Conservation (phyloP, 108 stramenopile species). For the Schizochytrium sp. region DNA sequence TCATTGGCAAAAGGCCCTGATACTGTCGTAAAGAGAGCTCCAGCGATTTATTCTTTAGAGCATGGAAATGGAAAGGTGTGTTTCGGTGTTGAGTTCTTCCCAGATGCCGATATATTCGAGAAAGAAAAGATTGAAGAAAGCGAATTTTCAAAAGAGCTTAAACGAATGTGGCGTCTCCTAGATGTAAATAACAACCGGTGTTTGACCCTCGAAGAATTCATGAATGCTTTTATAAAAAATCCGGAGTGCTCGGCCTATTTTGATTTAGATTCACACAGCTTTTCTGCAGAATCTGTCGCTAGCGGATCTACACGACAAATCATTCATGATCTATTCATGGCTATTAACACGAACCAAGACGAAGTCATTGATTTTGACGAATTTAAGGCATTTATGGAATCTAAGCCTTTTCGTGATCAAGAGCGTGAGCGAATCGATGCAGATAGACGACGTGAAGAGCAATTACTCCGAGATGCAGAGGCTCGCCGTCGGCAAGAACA, state of each 20-base stretch:
- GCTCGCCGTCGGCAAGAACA: background rate
- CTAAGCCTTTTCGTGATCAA: background rate
- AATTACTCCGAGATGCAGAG: background rate
- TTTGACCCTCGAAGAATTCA: constrained; percentile 37
- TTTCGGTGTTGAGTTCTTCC: constrained; percentile 17
- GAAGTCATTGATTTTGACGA: constrained; percentile 50
- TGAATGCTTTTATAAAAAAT: background rate
- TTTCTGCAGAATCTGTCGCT: background rate
- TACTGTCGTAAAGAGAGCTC: background rate
- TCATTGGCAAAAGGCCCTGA: background rate
- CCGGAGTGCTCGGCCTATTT: background rate
- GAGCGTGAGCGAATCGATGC: background rate
- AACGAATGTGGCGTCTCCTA: constrained; percentile 45
- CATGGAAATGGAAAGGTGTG: background rate
- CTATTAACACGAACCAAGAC: constrained; percentile 50
- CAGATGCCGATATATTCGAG: constrained; percentile 11
- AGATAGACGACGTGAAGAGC: background rate
- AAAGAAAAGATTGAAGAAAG: background rate
- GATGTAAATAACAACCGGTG: constrained; percentile 19
- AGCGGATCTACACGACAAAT: background rate
- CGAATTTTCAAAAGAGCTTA: background rate
- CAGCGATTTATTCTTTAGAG: background rate
- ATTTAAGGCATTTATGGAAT: constrained; percentile 19
- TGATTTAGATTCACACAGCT: background rate
- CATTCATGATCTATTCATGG: background rate